Base-by-base conservation (phyloP, 2,329 filamentous ascomycete species). In the Tolypocladium endophyticum region DNA sequence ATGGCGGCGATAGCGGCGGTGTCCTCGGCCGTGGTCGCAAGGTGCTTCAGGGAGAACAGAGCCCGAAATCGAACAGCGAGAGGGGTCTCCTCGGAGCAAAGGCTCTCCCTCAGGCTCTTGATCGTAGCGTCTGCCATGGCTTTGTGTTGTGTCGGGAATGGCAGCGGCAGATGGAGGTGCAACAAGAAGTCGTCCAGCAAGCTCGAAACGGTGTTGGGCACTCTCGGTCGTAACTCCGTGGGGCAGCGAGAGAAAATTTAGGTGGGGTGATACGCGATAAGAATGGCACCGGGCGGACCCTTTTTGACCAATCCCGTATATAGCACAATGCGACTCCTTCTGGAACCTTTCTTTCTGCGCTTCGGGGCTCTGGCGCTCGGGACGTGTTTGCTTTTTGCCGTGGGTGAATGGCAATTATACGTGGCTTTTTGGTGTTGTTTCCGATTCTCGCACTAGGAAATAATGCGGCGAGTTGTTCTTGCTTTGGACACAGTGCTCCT, bases 1-100 rank as follows among this genome's bases (percentile, higher is more conserved):
- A 88, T 84, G 56, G 85, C 84, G 12, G 78, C 79, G 56, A 70
- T 62, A 38, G 78, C 74, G 38, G 75, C 71, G 65, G 87, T 85
- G 23, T 88, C 83, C 50, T 86, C 85, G 9, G 77, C 74, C 64
- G 87, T 83, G 61, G 84, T 87, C 55, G 94, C 93, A 62, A 97
- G 79, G 73, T 97, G 90, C 79, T 99, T 99, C 62, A 99, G 86
- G 23, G 93, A 97, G 79, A 99, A 99, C 67, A 99, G 89, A 52
- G 94, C 93, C 68, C 94, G 91, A 77, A 97, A 99, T 64, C 94
- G 91, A 64, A 90, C 82, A 45, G 92, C 88, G 59, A 99, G 88
- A 54, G 92, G 86, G 63, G 89, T 88, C 18, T 82, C 77, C 77
- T 97, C 94, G 56, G 89, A 88, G 68, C 83, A 87, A 61, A 99